Evolutionary conservation across 352 stramenopile genomes (phyloP).

Genomic region (Globisporangium apiculatum): DNA sequence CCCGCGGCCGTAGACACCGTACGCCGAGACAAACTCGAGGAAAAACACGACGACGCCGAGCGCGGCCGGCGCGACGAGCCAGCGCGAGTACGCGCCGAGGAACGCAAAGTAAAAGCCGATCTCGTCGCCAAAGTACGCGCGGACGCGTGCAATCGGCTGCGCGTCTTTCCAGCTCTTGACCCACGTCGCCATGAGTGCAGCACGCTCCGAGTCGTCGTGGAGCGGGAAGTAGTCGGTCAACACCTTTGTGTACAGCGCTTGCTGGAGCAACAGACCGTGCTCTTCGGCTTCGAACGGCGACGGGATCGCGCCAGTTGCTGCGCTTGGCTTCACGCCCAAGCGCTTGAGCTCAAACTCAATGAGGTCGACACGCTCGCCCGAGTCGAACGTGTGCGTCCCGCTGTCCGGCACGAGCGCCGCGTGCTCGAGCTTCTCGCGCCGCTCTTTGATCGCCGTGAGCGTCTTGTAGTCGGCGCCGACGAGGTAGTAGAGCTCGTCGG

Average conservation of each 20-base stretch:
- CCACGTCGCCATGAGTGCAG: constrained; percentile 56
- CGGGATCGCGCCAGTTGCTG: constrained; percentile 20
- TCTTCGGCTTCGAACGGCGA: constrained; percentile 59
- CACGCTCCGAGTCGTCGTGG: constrained; percentile 66
- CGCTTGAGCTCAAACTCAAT: constrained; percentile 63
- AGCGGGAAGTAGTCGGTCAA: constrained; percentile 69
- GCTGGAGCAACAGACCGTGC: constrained; percentile 55
- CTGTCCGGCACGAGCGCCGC: constrained; percentile 35
- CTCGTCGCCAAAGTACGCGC: constrained; percentile 80
- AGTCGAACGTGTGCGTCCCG: constrained; percentile 42
- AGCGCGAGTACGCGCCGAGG: constrained; percentile 93
- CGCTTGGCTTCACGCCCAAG: constrained; percentile 31
- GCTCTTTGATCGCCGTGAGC: constrained; percentile 55
- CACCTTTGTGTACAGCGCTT: constrained; percentile 58
- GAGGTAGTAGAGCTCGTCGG: constrained; percentile 37
- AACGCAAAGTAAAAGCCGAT: constrained; percentile 98
- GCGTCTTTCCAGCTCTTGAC: constrained; percentile 59
- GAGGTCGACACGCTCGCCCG: constrained; percentile 69
- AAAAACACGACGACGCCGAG: constrained; percentile 88
- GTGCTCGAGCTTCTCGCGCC: constrained; percentile 41
- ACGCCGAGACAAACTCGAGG: constrained; percentile 50
- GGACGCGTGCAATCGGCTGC: constrained; percentile 53
- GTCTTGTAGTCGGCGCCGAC: constrained; percentile 39
- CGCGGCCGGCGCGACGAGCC: constrained; percentile 87
- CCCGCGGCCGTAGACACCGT: constrained; percentile 51